Evolutionary conservation across 2,329 filamentous ascomycete species (phyloP).

Genomic region (Beauveria scarabaeidicola): DNA sequence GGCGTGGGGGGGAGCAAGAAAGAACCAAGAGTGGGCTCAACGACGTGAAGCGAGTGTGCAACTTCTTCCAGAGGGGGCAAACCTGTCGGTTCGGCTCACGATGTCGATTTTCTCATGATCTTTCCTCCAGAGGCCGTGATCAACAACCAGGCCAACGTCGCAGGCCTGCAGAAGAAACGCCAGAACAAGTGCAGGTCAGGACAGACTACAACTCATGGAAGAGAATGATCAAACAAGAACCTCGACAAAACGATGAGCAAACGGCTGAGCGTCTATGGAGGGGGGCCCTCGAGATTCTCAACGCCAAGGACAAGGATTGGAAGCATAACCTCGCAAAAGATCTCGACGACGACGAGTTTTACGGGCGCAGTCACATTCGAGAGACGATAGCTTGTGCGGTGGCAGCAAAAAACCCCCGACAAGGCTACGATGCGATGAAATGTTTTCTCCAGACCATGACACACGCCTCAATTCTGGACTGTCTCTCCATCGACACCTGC

Average conservation of each 20-base stretch:
- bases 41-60: neutral
- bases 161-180: neutral
- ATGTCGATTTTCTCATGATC: conserved; percentile 4
- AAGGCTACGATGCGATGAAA: neutral
- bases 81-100: neutral
- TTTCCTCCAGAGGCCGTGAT: neutral
- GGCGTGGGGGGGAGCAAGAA: neutral
- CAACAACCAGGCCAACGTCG: neutral
- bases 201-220: conserved; percentile 7
- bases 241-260: neutral
- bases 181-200: neutral
- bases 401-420: neutral
- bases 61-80: neutral
- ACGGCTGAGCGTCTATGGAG: neutral
- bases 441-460: conserved; percentile 5
- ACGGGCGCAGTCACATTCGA: conserved; percentile 1
- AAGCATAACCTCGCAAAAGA: neutral
- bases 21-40: neutral
- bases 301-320: neutral
- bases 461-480: conserved; percentile 2
- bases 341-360: neutral
- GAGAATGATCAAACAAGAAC: neutral
- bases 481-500: conserved; percentile 7
- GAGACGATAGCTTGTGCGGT: neutral
- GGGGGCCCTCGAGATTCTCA: neutral